Evolutionary conservation across 768 basidiomycete genomes (phyloP), one percentile per base, ranked within the genome.

Genomic region (Clathrus columnatus): DNA sequence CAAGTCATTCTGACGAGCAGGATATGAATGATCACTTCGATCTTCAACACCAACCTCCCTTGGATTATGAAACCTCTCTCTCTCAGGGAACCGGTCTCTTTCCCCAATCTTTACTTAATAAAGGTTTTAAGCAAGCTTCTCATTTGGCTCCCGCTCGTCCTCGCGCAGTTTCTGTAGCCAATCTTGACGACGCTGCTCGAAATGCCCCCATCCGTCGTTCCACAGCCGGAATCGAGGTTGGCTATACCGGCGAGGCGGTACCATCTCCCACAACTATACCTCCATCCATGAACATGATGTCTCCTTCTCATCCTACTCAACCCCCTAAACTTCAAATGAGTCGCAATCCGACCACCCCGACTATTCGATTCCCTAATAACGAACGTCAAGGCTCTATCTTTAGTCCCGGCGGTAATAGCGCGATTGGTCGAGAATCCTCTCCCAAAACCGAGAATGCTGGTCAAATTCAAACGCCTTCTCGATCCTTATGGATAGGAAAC

Each of bases 401-500:
- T 28, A 72, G 80, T 57, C 83, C 87, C 8, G 84, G 85, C 24
- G 75, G 56, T 30, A 8, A 2, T 36, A 56, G 75, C 46, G 75
- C 77, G 24, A 80, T 83, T 64, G 86, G 81, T 63, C 82, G 87
- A 49, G 82, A 87, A n/a, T 72, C 86, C 53, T 91, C 90, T 11
- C 90, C 90, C 21, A 92, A 91, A 68, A 77, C 84, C 36, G 87
- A 91, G 69, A 76, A 71, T 29, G 75, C 80, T 30, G 80, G 82
- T 11, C 88, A 92, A 64, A 80, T 85, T 52, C 94, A 97, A 71
- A 86, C 91, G 41, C 95, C 96, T 30, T 95, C 95, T 10, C 85
- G 96, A 50, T 94, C 91, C 29, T 75, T 99, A 26, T 99, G 96
- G 95, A 96, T 99, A 65, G 96, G 96, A 48, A 98, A 98, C 70